These are phyloP conservation scores for Begonia masoniana DNA, from an alignment of 306 rosid genomes.

Conservation along the genomic window DNA sequence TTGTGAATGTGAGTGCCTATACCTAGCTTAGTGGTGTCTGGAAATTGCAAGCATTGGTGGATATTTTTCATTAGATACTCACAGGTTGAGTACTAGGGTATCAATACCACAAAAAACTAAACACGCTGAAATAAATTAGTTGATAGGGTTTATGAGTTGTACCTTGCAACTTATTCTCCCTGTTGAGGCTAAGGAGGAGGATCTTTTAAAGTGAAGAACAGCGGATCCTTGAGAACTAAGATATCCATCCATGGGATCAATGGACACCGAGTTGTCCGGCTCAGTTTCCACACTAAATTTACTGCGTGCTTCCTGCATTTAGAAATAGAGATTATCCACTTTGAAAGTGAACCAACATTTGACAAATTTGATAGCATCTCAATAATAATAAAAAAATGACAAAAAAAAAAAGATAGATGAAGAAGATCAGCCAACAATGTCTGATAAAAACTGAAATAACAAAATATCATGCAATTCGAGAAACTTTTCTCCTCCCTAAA, in stretches of 20 bases:
- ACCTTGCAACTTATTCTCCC: conserved; percentile 93
- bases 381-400: too few relatives aligned
- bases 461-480: too few relatives aligned
- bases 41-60: too few relatives aligned
- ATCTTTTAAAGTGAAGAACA: conserved; percentile 55
- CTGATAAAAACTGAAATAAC: too few relatives aligned
- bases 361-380: not conserved
- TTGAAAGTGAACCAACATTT: not conserved
- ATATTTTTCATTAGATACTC: too few relatives aligned
- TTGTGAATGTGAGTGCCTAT: too few relatives aligned
- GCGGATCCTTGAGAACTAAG: conserved; percentile 78
- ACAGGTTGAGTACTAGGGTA: too few relatives aligned
- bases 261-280: conserved; percentile 56
- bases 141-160: conserved; percentile 11
- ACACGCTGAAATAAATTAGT: not conserved
- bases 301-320: conserved; percentile 87
- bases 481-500: too few relatives aligned
- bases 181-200: conserved; percentile 40
- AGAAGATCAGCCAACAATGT: too few relatives aligned
- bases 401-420: not conserved
- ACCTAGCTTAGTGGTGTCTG: too few relatives aligned
- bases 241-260: conserved; percentile 73
- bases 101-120: not conserved
- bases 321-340: conserved; percentile 13
- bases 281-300: conserved; percentile 62